Conservation (phyloP, 192 early-diverging fungal species). For the Umbelopsis isabellina region DNA sequence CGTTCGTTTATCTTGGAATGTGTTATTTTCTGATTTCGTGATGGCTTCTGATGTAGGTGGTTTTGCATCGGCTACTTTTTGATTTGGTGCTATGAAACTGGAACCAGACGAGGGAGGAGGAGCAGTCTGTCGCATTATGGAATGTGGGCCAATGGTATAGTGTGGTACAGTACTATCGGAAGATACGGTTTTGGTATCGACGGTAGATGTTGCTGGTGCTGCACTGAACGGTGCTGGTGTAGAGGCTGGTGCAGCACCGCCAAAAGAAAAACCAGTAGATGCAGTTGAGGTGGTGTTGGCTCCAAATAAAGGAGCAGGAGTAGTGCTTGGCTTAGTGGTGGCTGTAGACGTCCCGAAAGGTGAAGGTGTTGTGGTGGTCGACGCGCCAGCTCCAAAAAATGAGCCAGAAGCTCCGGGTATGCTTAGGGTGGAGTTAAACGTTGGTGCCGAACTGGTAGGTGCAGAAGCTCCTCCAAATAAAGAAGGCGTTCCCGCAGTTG, state of each 20-base stretch:
- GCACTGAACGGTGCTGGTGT: not conserved
- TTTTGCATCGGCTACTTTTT: conserved; percentile 4
- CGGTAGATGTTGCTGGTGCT: not conserved
- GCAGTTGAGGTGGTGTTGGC: not conserved
- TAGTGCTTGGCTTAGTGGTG: not conserved
- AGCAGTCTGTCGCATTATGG: conserved; percentile 20
- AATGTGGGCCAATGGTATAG: conserved; percentile 15
- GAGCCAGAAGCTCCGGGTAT: not conserved
- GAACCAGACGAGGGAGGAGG: conserved; percentile 4
- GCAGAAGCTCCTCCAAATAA: not conserved
- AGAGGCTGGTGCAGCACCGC: not conserved
- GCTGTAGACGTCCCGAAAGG: not conserved
- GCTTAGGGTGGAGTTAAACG: not conserved
- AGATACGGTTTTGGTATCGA: not conserved
- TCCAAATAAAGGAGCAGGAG: not conserved
- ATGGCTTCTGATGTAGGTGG: not conserved
- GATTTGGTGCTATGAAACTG: not conserved
- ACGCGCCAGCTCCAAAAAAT: not conserved
- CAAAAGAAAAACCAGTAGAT: conserved; percentile 11
- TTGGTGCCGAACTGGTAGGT: not conserved
- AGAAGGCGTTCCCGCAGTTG: not conserved
- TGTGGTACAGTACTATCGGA: conserved; percentile 7
- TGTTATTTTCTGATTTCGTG: not conserved
- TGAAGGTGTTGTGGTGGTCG: conserved; percentile 3
- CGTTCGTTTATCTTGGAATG: conserved; percentile 14